Base-by-base conservation (phyloP, 495 filamentous ascomycete species). In the Penicillium fimorum region DNA sequence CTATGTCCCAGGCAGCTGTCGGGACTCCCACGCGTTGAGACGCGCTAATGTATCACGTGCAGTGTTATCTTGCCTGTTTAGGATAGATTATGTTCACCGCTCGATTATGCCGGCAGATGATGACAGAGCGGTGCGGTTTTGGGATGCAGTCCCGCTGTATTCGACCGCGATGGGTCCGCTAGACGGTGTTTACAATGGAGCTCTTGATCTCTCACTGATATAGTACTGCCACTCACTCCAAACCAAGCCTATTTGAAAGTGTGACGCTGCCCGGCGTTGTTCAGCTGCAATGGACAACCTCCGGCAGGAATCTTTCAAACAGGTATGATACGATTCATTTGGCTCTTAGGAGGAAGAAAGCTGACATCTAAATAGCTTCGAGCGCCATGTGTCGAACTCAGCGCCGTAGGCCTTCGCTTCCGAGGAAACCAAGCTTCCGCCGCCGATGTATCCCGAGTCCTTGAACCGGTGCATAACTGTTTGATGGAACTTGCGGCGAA, bases 301-400 rank as follows among this genome's bases (percentile, higher is more conserved):
- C 38, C 65, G 67, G 37, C 74, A 79, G 48, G 69, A 76, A 63
- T 63, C 70, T 35, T 79, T 79, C 57, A 68, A 62, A 40, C 66
- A 69, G 70, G 76, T 76, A 68, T 60, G 59, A 25, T 20, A 10
- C 10, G 7, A 25, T 18, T 43, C 40, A 29, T 29, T 15, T 38
- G 8, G 11, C 42, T 24, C 33, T 10, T 18, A 15, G 22, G 33
- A 22, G 8, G 32, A 41, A 53, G 30, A 43, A 52, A 53, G 13
- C 58, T 69, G 53, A 69, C 46, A 0, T 15, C 15, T 41, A 5
- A 24, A 47, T 56, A 90, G 88, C 82, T 96, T 46, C 91, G 89
- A 60, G 79, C 84, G 59, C 77, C 79, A 55, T 97, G 92, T 64
- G 85, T 97, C 48, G 79, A 87, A 44, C 82, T 96, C 53, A 90